These are phyloP conservation scores for Aciculoconidium aculeatum DNA, from an alignment of 805 yeast species.

Conservation along the genomic window DNA sequence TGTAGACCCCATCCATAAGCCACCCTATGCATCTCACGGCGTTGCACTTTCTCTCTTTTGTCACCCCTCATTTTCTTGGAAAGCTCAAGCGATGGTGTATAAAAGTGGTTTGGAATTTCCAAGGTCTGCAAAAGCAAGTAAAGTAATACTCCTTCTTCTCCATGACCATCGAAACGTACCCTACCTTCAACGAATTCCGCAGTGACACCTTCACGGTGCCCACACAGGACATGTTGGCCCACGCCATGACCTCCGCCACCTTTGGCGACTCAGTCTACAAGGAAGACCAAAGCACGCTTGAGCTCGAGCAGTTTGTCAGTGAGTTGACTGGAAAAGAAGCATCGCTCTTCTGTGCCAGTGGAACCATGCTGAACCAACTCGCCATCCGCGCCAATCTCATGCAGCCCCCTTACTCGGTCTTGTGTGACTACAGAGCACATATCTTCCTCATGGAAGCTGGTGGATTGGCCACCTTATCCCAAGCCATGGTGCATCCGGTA, in stretches of 20 bases:
- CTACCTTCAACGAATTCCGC: conserved; percentile 37
- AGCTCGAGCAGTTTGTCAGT: conserved; percentile 60
- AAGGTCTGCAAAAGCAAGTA: too few relatives aligned
- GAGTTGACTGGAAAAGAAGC: conserved; percentile 72
- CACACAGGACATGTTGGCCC: conserved; percentile 49
- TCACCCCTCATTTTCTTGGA: too few relatives aligned
- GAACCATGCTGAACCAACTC: conserved; percentile 86
- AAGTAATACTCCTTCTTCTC: neutral
- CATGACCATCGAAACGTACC: conserved; percentile 13
- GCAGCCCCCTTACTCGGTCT: conserved; percentile 81
- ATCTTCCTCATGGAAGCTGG: conserved; percentile 84
- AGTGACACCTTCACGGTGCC: conserved; percentile 93
- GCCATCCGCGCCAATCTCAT: conserved; percentile 68
- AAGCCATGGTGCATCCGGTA: conserved; percentile 87
- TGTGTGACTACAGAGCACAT: conserved; percentile 85
- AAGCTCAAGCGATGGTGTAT: too few relatives aligned
- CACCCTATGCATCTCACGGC: too few relatives aligned
- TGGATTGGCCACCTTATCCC: conserved; percentile 83
- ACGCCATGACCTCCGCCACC: conserved; percentile 33
- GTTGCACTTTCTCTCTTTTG: too few relatives aligned
- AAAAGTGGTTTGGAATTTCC: neutral
- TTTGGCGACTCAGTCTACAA: conserved; percentile 86
- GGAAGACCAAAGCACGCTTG: conserved; percentile 69
- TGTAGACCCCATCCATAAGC: too few relatives aligned
- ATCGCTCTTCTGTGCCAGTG: conserved; percentile 79